Conservation (phyloP, 345 rosid species). For the Raphanus sativus region DNA sequence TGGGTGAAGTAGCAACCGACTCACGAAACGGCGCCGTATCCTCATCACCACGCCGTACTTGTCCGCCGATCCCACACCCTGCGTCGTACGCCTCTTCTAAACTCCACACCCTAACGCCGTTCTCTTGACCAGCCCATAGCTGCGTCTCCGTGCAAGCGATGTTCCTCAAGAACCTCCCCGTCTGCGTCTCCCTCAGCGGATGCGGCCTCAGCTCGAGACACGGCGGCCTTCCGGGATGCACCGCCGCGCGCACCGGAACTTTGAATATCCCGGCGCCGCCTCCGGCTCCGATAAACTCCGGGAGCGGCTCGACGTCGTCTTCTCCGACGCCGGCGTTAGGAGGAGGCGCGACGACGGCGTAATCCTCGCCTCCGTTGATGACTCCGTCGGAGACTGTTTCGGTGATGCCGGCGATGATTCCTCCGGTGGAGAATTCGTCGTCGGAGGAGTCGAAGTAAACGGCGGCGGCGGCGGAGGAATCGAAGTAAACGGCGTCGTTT, state of each 20-base stretch:
- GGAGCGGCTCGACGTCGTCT: slow-evolving; percentile 42
- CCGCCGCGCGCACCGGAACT: slow-evolving; percentile 62
- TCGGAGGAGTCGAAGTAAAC: slow-evolving; percentile 47
- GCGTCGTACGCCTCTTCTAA: slow-evolving; percentile 57
- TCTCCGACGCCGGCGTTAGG: slow-evolving; percentile 13
- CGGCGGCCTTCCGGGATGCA: slow-evolving; percentile 76
- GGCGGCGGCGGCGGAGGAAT: slow-evolving; percentile 38
- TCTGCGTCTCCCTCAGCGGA: slow-evolving; percentile 92
- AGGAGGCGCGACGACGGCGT: slow-evolving; percentile 38
- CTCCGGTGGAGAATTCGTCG: slow-evolving; percentile 46
- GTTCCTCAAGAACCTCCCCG: slow-evolving; percentile 73
- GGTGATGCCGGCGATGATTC: neutral
- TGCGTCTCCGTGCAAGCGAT: slow-evolving; percentile 80
- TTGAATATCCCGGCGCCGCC: slow-evolving; percentile 58
- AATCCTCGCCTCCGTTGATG: slow-evolving; percentile 23
- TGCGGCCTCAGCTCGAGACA: slow-evolving; percentile 84
- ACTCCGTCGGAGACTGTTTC: neutral
- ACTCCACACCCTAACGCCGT: slow-evolving; percentile 78
- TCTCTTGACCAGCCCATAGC: slow-evolving; percentile 93
- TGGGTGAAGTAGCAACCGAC: slow-evolving; percentile 65
- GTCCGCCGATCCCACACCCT: slow-evolving; percentile 59
- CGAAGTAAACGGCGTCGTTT: slow-evolving; percentile 39
- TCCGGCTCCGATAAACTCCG: slow-evolving; percentile 58
- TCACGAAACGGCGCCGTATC: slow-evolving; percentile 95
- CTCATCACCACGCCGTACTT: slow-evolving; percentile 82